Conservation (phyloP, 176 grass and related monocot genomes). For the Oropetium thomaeum region DNA sequence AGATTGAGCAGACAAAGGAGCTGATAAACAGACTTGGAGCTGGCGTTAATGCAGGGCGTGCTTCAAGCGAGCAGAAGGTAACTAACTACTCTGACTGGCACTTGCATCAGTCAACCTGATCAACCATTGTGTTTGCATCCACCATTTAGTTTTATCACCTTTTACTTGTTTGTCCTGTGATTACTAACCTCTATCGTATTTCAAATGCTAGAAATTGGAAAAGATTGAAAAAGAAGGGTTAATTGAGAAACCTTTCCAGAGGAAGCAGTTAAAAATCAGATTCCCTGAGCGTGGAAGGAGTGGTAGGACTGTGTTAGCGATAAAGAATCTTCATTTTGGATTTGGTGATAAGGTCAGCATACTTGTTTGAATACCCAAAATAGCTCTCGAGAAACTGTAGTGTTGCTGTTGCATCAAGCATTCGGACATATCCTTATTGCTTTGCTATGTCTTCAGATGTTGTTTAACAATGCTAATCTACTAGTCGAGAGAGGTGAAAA, state of each 20-base stretch:
- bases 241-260: conserved; percentile 91
- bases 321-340: conserved; percentile 83
- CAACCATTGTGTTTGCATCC: not conserved
- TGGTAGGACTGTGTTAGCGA: conserved; percentile 61
- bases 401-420: not conserved
- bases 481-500: conserved; percentile 90
- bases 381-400: not conserved
- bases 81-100: conserved; percentile 23
- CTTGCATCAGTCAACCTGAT: not conserved
- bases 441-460: conserved; percentile 43
- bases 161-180: conserved; percentile 12
- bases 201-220: conserved; percentile 82
- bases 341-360: conserved; percentile 74
- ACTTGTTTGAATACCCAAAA: conserved; percentile 1
- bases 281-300: conserved; percentile 90
- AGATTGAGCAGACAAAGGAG: conserved; percentile 92
- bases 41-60: conserved; percentile 87
- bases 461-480: conserved; percentile 94
- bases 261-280: conserved; percentile 94
- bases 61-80: conserved; percentile 97
- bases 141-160: not conserved
- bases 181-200: conserved; percentile 29
- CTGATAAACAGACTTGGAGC: conserved; percentile 92
- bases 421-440: not conserved
- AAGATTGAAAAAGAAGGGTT: conserved; percentile 96